These are phyloP conservation scores for Astrocystis sublimbata DNA, from an alignment of 495 filamentous ascomycete species.

Conservation along the genomic window DNA sequence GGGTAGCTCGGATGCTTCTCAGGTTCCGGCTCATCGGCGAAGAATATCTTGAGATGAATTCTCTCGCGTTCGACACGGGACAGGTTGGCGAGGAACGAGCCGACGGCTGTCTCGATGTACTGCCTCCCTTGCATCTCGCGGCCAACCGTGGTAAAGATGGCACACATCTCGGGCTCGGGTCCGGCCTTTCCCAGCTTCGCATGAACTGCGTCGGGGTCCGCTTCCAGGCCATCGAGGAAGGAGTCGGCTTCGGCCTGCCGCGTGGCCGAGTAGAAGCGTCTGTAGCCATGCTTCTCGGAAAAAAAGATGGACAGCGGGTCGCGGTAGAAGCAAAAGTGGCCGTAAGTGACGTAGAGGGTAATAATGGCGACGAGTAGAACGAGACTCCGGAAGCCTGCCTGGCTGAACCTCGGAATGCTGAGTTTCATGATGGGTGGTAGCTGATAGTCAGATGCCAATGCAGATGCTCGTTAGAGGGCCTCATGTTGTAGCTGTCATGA, in stretches of 20 bases:
- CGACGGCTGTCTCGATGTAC: constrained; percentile 39
- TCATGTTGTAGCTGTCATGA: background rate
- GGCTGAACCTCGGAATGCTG: no score
- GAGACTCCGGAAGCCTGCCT: constrained; percentile 32
- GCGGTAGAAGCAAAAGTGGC: constrained; percentile 39
- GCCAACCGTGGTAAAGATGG: constrained; percentile 38
- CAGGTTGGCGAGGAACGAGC: constrained; percentile 40
- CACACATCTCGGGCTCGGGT: constrained; percentile 34
- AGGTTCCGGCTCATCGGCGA: constrained; percentile 35
- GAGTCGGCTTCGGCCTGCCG: constrained; percentile 35
- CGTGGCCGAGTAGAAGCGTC: constrained; percentile 39
- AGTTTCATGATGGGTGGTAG: constrained; percentile 11
- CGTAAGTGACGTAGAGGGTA: constrained; percentile 30
- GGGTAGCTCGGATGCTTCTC: constrained; percentile 32
- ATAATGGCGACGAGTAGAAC: constrained; percentile 24
- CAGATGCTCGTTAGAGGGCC: background rate
- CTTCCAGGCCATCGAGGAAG: constrained; percentile 30
- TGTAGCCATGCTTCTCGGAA: constrained; percentile 37
- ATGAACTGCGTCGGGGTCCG: constrained; percentile 15
- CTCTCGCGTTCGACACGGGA: constrained; percentile 34
- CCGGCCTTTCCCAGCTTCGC: constrained; percentile 27
- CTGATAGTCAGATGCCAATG: background rate
- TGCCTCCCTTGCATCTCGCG: constrained; percentile 33
- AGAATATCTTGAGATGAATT: constrained; percentile 36
- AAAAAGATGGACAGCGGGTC: constrained; percentile 46